Base-by-base conservation (phyloP, 78 protist species). In the Dictyostelium intermedium region DNA sequence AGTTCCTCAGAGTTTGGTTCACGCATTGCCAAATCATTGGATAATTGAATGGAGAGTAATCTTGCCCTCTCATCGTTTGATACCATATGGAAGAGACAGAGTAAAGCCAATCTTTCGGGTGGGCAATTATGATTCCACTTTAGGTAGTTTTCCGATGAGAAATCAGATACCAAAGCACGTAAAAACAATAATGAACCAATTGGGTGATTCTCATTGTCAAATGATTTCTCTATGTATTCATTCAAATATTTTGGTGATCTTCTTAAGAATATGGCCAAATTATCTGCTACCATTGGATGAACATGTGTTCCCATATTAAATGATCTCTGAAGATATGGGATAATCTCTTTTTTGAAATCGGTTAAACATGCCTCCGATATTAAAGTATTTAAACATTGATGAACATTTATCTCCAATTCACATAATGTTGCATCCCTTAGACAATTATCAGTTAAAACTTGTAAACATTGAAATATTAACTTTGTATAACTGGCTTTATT, bases 381-480 rank as follows among this genome's bases (percentile, higher is more conserved):
- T n/a, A 87, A 60, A 11, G 74, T 45, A 25, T 63, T 37, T 16
- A 87, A 47, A 47, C 80, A 77, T 79, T 79, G 82, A 43, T 78
- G 84, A 30, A 79, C 30, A 32, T 87, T 87, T 10, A 78, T n/a
- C 35, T 87, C 93, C 69, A 87, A 63, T 63, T 87, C 85, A 60
- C 69, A 25, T 60, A 87, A 37, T 20, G 47, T 25, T 2, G 80
- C 69, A 37, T 76, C 82, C 35, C 83, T 78, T 77, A 39, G 11
- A 77, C 56, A 23, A n/a, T 77, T 77, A 18, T 41, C 60, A 14
- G 82, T 30, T 34, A 77, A 79, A 74, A n/a, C 27, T 79, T 87
- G 93, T 63, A 87, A 79, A 79, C 82, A 87, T 41, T 60, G 86
- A 39, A 87, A 87, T 18, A 87, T 41, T 66, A 87, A 79, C 63